Conservation (phyloP, 73 alveolate genomes). For the Tetrahymena elliotti region DNA sequence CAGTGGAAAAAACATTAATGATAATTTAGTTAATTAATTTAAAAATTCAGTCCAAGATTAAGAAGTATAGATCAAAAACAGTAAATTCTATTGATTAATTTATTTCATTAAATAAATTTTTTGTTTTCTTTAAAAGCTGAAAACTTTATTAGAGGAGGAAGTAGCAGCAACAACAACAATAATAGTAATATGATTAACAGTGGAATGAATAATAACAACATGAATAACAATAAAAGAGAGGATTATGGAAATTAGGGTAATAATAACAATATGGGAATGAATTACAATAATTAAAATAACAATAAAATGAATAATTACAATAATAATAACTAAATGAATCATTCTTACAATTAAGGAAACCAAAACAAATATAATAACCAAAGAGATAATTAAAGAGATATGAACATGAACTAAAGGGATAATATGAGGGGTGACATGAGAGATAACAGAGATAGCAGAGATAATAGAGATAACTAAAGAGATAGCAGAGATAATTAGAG, state of each 20-base stretch:
- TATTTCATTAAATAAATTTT: neutral
- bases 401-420: neutral
- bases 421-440: neutral
- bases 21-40: constrained; percentile 21
- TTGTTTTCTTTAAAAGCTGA: neutral
- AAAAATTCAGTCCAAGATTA: constrained; percentile 14
- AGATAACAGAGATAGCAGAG: neutral
- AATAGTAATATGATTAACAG: neutral
- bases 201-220: neutral
- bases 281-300: neutral
- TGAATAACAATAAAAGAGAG: neutral
- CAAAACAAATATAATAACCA: neutral
- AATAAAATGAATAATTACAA: neutral
- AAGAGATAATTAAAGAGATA: neutral
- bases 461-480: neutral
- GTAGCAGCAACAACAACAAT: neutral
- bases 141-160: neutral
- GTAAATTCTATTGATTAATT: neutral
- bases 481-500: neutral
- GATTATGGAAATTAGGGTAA: neutral
- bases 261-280: neutral
- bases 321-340: neutral
- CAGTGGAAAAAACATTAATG: constrained; percentile 39
- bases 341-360: neutral
- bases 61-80: neutral